Evolutionary conservation across 768 basidiomycete species (phyloP).

Genomic region (Sutorius australiensis): DNA sequence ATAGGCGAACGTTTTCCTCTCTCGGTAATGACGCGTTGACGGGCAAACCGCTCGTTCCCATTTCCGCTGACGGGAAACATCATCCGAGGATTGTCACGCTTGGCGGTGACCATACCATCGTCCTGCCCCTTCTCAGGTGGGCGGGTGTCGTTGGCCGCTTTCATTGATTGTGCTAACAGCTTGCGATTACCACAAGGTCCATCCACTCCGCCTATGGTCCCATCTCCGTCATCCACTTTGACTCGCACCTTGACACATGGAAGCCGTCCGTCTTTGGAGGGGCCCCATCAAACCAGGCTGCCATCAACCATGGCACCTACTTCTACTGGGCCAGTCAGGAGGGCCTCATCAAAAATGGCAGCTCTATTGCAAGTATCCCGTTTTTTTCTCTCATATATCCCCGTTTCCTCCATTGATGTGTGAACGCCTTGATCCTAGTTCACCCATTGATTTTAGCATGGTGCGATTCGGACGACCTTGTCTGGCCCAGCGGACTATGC

Average conservation of each 20-base stretch:
- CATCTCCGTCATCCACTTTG: conserved; percentile 83
- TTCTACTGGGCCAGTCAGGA: conserved; percentile 88
- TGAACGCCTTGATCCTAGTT: conserved; percentile 74
- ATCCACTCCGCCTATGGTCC: conserved; percentile 74
- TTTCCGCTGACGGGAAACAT: conserved; percentile 65
- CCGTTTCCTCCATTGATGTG: conserved; percentile 4
- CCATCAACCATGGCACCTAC: conserved; percentile 86
- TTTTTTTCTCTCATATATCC: conserved; percentile 21
- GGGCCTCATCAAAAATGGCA: conserved; percentile 72
- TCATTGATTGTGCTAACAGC: not conserved
- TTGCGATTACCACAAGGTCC: conserved; percentile 42
- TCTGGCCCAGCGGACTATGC: conserved; percentile 73
- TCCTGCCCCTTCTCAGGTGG: conserved; percentile 47
- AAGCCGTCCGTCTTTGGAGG: conserved; percentile 73
- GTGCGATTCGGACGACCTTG: conserved; percentile 81
- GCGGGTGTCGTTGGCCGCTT: not conserved
- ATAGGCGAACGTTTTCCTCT: conserved; percentile 57
- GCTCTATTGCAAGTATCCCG: conserved; percentile 75
- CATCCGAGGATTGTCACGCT: conserved; percentile 81
- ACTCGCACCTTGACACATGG: conserved; percentile 82
- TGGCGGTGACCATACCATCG: conserved; percentile 88
- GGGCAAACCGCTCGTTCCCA: conserved; percentile 51
- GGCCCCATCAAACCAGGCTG: conserved; percentile 65
- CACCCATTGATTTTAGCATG: conserved; percentile 57
- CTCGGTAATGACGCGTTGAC: conserved; percentile 61